Evolutionary conservation across 495 filamentous ascomycete genomes (phyloP).

Genomic region (Talaromyces ruber): DNA sequence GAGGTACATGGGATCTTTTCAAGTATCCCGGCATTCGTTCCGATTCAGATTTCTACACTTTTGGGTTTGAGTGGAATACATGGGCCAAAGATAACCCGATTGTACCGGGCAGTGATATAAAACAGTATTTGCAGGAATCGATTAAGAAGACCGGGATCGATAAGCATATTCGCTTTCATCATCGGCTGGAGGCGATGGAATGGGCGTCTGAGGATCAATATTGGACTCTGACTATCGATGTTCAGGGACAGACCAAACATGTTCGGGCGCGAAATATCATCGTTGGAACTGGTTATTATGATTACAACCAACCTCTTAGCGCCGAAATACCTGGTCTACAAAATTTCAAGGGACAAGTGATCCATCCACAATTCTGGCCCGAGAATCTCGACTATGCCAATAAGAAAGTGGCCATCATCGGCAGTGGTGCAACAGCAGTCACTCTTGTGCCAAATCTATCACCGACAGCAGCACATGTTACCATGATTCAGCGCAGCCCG

Average conservation of each 20-base stretch:
- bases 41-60: conserved; percentile 59
- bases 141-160: conserved; percentile 52
- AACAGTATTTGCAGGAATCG: conserved; percentile 52
- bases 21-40: conserved; percentile 62
- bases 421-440: conserved; percentile 49
- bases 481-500: conserved; percentile 51
- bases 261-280: conserved; percentile 50
- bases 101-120: conserved; percentile 50
- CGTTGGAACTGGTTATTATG: conserved; percentile 54
- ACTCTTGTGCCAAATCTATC: conserved; percentile 41
- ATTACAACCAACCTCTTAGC: conserved; percentile 50
- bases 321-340: conserved; percentile 34
- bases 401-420: conserved; percentile 49
- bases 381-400: conserved; percentile 36
- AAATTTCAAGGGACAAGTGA: conserved; percentile 32
- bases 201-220: conserved; percentile 52
- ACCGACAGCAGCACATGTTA: conserved; percentile 35
- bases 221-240: conserved; percentile 54
- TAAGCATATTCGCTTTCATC: conserved; percentile 48
- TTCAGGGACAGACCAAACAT: conserved; percentile 34
- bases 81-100: conserved; percentile 54
- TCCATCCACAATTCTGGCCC: conserved; percentile 49
- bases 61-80: conserved; percentile 60
- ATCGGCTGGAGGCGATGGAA: conserved; percentile 44
- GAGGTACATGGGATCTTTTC: conserved; percentile 69